Percentiles rank a stretch among this genome's conserved stretches.
These are phyloP conservation scores for Aspergillus japonicus DNA, from an alignment of 2,329 filamentous ascomycete species.

Conservation along the genomic window DNA sequence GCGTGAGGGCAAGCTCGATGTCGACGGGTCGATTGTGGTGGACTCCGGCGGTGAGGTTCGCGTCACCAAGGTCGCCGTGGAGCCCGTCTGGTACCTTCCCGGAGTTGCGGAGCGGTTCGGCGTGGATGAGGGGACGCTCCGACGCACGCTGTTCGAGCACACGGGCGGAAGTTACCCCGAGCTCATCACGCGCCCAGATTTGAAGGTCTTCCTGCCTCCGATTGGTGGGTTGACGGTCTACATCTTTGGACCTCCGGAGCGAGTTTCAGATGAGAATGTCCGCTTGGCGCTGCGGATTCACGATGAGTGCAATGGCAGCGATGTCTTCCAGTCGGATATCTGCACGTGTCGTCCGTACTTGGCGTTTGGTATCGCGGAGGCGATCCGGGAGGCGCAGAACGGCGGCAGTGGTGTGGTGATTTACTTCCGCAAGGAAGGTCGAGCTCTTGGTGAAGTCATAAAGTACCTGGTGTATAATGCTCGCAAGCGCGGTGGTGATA, in stretches of 20 bases:
- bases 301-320: constrained; percentile 89
- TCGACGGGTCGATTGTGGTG: constrained; percentile 86
- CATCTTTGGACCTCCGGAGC: constrained; percentile 91
- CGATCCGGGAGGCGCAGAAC: constrained; percentile 92
- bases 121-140: constrained; percentile 82
- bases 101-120: constrained; percentile 90
- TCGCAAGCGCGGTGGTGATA: constrained; percentile 44
- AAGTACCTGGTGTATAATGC: constrained; percentile 72
- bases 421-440: constrained; percentile 97
- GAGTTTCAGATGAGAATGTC: constrained; percentile 83
- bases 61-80: constrained; percentile 95
- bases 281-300: constrained; percentile 81
- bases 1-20: constrained; percentile 68
- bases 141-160: constrained; percentile 87
- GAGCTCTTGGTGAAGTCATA: constrained; percentile 90
- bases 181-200: constrained; percentile 88
- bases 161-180: constrained; percentile 96
- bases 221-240: constrained; percentile 96
- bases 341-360: constrained; percentile 92
- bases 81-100: constrained; percentile 86
- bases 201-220: constrained; percentile 92
- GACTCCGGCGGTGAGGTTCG: constrained; percentile 83
- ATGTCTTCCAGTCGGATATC: constrained; percentile 97
- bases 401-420: constrained; percentile 94
- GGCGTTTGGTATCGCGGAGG: constrained; percentile 95